Base-by-base conservation (phyloP, 495 filamentous ascomycete genomes). In the Lepraria neglecta region DNA sequence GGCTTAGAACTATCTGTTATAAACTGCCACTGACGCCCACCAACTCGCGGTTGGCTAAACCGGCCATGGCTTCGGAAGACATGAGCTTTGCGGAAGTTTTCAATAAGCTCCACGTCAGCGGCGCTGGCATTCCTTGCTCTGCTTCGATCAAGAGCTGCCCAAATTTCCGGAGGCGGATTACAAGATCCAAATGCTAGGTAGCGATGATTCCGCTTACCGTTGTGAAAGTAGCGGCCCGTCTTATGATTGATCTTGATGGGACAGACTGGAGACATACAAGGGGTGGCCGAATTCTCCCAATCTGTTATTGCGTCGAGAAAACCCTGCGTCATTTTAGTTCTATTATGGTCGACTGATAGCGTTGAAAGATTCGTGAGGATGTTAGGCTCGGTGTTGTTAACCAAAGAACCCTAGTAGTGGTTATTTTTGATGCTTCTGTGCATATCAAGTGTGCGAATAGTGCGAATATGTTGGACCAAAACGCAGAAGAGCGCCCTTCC, bases 31-130 rank as follows among this genome's bases (percentile, higher is more conserved):
- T 33, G 51, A n/a, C 30, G 51, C 31, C 19, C 14, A 35, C 17
- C 35, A 38, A 19, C 9, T 19, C 31, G 28, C 9, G 15, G 3
- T 2, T 33, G 54, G 12, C 38, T 19, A 44, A 57, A 42, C 7
- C 24, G 11, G 6, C 54, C 54, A 57, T 57, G 35, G n/a, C 38
- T 38, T 57, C 38, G 54, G 54, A 57, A 28, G 17, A 57, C 54
- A 45, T 57, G 54, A 11, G 38, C 35, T 15, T 28, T 31, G 40
- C 54, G 54, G 42, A 57, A 57, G 35, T 24, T 24, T 19, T 45
- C 21, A 27, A 44, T 15, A 21, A 57, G 14, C 19, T 43, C n/a
- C n/a, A 19, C 27, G 14, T 57, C 54, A 10, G 4, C n/a, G 21
- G 24, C 27, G 9, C 24, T 6, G 11, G 11, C 14, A 3, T 57